These are phyloP conservation scores for Auriscalpium vulgare DNA, from an alignment of 768 basidiomycete species.

Conservation along the genomic window DNA sequence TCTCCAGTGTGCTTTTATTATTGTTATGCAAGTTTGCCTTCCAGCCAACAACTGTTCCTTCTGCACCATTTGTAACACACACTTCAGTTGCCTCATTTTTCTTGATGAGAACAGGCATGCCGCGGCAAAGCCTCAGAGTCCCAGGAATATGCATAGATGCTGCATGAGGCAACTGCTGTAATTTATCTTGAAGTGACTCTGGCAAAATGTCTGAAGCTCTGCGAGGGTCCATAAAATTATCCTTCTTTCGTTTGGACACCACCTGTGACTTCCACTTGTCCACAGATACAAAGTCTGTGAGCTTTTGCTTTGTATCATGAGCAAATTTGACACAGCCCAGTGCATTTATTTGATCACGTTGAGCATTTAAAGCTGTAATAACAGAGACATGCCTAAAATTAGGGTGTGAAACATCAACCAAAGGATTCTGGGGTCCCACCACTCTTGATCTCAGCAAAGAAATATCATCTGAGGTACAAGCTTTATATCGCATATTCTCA, in stretches of 20 bases:
- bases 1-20: constrained; percentile 1
- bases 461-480: constrained; percentile 31
- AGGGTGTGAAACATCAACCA: constrained; percentile 8
- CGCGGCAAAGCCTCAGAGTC: constrained; percentile 13
- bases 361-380: constrained; percentile 30
- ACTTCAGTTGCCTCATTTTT: constrained; percentile 18
- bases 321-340: constrained; percentile 26
- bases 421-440: constrained; percentile 6
- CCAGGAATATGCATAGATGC: constrained; percentile 13
- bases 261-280: neutral
- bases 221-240: neutral
- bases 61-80: constrained; percentile 20
- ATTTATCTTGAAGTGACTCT: constrained; percentile 7
- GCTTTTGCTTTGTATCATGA: constrained; percentile 19
- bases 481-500: constrained; percentile 31
- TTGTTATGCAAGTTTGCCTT: neutral
- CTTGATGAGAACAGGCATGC: constrained; percentile 19
- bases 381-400: constrained; percentile 28
- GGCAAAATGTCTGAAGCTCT: neutral
- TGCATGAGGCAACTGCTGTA: constrained; percentile 17
- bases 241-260: neutral
- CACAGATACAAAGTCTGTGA: constrained; percentile 23
- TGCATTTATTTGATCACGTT: constrained; percentile 32
- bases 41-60: constrained; percentile 14
- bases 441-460: constrained; percentile 24